Evolutionary conservation across 2,329 filamentous ascomycete species (phyloP).

Genomic region (Reticulascus tulasneorum): DNA sequence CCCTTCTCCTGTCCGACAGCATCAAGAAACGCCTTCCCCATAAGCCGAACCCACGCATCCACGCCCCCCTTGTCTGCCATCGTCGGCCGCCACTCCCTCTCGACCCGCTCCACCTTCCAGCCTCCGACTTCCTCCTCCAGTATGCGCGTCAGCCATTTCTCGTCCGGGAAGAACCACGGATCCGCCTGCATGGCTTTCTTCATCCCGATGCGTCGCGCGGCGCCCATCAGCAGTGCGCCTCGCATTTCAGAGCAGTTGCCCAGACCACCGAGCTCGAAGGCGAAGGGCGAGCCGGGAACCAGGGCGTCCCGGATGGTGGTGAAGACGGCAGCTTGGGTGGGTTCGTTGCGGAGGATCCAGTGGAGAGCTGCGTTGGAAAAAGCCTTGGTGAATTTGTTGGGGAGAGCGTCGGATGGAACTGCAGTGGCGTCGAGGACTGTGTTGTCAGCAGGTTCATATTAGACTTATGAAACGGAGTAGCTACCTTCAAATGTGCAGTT

Average conservation of each 20-base stretch:
- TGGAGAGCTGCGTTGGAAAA: constrained; percentile 67
- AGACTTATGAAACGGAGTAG: background rate
- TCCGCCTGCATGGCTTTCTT: constrained; percentile 43
- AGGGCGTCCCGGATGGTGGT: constrained; percentile 46
- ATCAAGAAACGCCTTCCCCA: constrained; percentile 58
- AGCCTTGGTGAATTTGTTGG: constrained; percentile 43
- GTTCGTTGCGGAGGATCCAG: constrained; percentile 54
- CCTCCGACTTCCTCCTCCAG: constrained; percentile 40
- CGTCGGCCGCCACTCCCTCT: constrained; percentile 64
- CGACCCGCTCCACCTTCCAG: constrained; percentile 47
- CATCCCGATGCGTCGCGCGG: constrained; percentile 48
- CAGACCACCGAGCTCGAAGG: constrained; percentile 69
- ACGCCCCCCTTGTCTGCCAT: constrained; percentile 54
- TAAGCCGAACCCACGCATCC: constrained; percentile 62
- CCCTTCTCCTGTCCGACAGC: constrained; percentile 36
- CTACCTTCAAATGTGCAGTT: constrained; percentile 43
- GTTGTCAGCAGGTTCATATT: background rate
- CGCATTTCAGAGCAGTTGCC: constrained; percentile 65
- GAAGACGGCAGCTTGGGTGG: constrained; percentile 49
- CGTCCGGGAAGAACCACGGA: constrained; percentile 72
- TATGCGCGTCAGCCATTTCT: constrained; percentile 47
- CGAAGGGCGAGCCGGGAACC: constrained; percentile 52
- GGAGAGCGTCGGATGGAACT: constrained; percentile 21
- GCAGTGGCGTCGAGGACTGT: constrained; percentile 44
- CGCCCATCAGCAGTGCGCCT: constrained; percentile 50